Conservation (phyloP, 257 asterid species). For the Pogostemon cablin region DNA sequence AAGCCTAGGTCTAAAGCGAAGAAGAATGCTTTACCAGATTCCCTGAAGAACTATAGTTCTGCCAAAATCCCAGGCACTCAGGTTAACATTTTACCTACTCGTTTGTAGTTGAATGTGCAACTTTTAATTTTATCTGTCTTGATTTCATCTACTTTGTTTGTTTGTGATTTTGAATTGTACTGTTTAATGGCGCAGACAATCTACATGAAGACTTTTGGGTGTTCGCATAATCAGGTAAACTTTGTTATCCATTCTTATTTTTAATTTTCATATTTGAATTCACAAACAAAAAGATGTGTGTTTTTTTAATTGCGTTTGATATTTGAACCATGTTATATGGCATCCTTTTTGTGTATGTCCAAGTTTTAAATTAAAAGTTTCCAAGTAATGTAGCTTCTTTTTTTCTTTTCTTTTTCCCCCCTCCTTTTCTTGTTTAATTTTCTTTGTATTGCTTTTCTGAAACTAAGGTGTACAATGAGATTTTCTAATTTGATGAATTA, state of each 20-base stretch:
- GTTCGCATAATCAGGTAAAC: slow-evolving; percentile 75
- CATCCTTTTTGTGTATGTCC: slow-evolving; percentile 20
- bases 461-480: background rate
- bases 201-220: slow-evolving; percentile 89
- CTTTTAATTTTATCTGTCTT: background rate
- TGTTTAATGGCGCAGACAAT: slow-evolving; percentile 60
- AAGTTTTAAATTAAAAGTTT: background rate
- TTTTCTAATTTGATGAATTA: slow-evolving; percentile 14
- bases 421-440: background rate
- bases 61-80: slow-evolving; percentile 87
- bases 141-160: background rate
- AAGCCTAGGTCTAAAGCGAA: slow-evolving; percentile 45
- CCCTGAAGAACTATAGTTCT: slow-evolving; percentile 41
- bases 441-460: background rate
- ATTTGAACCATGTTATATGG: background rate
- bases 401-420: no score
- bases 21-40: slow-evolving; percentile 45
- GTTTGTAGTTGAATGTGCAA: background rate
- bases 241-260: background rate
- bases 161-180: slow-evolving; percentile 14
- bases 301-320: background rate
- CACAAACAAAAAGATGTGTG: background rate
- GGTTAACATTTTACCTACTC: slow-evolving; percentile 40
- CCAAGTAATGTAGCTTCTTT: no score
- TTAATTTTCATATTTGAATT: background rate